phyloP scores from a whole-genome alignment of 352 stramenopile genomes.

The Phytophthora foliorum region DNA sequence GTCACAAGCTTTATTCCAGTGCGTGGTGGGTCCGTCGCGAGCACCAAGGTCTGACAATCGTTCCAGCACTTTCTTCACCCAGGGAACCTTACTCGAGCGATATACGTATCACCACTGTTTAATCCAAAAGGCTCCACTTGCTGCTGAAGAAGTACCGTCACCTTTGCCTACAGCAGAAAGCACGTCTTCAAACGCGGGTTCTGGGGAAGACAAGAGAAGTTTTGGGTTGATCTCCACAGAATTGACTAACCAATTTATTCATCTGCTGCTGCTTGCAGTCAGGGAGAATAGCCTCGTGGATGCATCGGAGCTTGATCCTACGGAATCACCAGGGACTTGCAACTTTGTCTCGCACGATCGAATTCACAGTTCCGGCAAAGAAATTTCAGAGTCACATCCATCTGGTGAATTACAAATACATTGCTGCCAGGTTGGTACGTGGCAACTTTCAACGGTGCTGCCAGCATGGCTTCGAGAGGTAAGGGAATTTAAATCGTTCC shows the following conservation, averaged over 20 bases:
- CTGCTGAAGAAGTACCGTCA: not conserved
- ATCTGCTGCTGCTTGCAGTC: slow-evolving; percentile 22
- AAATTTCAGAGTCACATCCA: not conserved
- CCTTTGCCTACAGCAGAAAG: not conserved
- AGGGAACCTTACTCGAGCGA: slow-evolving; percentile 43
- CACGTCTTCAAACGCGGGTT: not conserved
- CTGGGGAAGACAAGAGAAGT: not conserved
- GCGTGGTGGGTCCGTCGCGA: slow-evolving; percentile 45
- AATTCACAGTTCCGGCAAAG: not conserved
- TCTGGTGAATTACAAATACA: not conserved
- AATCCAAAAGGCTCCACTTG: slow-evolving; percentile 6
- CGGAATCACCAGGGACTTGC: slow-evolving; percentile 1
- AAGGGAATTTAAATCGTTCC: not conserved
- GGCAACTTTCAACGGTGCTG: slow-evolving; percentile 29
- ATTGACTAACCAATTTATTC: slow-evolving; percentile 26
- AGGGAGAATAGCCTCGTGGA: not conserved
- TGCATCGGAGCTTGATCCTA: not conserved
- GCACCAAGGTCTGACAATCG: not conserved
- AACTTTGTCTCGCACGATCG: slow-evolving; percentile 29
- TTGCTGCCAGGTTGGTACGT: slow-evolving; percentile 18
- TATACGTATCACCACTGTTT: slow-evolving; percentile 47
- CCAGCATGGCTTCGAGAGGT: slow-evolving; percentile 35
- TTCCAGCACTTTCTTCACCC: slow-evolving; percentile 10
- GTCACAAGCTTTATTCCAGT: slow-evolving; percentile 10
- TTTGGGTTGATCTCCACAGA: not conserved